These are phyloP conservation scores for Staphylotrichum longicolle DNA, from an alignment of 495 filamentous ascomycete genomes.

Conservation along the genomic window DNA sequence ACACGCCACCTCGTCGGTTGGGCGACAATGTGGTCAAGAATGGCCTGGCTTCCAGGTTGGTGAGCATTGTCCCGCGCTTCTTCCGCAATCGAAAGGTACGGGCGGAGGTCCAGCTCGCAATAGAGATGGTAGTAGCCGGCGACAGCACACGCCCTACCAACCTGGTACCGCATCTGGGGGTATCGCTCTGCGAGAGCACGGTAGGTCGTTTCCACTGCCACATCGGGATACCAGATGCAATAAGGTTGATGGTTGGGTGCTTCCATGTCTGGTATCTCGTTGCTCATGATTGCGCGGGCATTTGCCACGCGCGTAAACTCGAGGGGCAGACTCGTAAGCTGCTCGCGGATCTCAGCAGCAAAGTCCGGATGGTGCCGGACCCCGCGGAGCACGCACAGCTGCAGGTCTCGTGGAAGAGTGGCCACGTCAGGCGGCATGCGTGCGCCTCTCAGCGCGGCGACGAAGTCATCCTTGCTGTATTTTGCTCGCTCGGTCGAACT, in stretches of 20 bases:
- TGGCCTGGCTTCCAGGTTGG: not conserved
- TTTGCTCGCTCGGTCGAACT: too few species aligned
- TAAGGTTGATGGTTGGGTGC: not conserved
- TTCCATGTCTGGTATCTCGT: not conserved
- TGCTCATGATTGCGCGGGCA: not conserved
- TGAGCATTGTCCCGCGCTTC: constrained; percentile 17
- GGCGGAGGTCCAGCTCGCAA: constrained; percentile 15
- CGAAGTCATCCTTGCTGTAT: too few species aligned
- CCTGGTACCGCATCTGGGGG: constrained; percentile 16
- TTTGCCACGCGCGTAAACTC: not conserved
- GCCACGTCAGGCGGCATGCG: too few species aligned
- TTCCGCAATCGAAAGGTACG: constrained; percentile 16
- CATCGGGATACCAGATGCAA: constrained; percentile 1
- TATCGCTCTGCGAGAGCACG: not conserved
- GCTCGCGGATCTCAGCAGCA: too few species aligned
- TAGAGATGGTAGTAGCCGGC: constrained; percentile 17
- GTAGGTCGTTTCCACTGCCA: not conserved
- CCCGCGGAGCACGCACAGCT: too few species aligned
- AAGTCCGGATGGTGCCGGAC: too few species aligned
- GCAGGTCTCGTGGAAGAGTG: too few species aligned
- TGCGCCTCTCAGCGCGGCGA: too few species aligned
- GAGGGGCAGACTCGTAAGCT: too few species aligned
- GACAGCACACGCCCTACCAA: constrained; percentile 16
- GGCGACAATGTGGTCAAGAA: constrained; percentile 10
- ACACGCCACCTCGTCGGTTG: not conserved